phyloP scores from a whole-genome alignment of 345 rosid genomes.

The Iberis pinnata region DNA sequence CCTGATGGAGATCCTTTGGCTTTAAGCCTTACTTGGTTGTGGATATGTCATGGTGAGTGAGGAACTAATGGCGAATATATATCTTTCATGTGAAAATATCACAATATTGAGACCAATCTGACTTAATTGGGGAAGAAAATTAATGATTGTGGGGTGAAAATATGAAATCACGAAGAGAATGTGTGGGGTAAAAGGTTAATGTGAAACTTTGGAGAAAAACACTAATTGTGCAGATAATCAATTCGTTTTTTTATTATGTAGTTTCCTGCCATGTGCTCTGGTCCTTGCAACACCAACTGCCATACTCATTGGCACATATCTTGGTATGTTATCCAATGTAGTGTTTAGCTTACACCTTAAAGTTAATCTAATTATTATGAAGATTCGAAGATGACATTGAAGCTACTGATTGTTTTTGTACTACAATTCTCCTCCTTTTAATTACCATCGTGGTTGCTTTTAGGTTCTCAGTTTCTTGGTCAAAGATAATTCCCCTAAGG shows the following conservation, averaged over 20 bases:
- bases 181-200: not conserved
- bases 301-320: conserved; percentile 91
- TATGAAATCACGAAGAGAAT: not conserved
- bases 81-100: conserved; percentile 11
- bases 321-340: conserved; percentile 46
- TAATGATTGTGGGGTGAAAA: conserved; percentile 4
- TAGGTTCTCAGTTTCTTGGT: too few relatives aligned
- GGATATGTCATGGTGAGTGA: conserved; percentile 89
- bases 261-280: conserved; percentile 93
- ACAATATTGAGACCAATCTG: conserved; percentile 1
- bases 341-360: conserved; percentile 10
- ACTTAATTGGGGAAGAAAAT: not conserved
- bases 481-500: too few relatives aligned
- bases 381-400: conserved; percentile 3
- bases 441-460: too few relatives aligned
- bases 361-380: not conserved
- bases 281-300: conserved; percentile 99
- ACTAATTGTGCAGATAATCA: conserved; percentile 2
- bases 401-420: not conserved
- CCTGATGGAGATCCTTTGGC: conserved; percentile 83
- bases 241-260: conserved; percentile 45
- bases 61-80: conserved; percentile 7
- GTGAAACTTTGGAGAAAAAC: not conserved
- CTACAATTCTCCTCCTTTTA: not conserved
- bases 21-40: conserved; percentile 87